Conservation (phyloP, 345 rosid genomes). For the Iberis pinnata region DNA sequence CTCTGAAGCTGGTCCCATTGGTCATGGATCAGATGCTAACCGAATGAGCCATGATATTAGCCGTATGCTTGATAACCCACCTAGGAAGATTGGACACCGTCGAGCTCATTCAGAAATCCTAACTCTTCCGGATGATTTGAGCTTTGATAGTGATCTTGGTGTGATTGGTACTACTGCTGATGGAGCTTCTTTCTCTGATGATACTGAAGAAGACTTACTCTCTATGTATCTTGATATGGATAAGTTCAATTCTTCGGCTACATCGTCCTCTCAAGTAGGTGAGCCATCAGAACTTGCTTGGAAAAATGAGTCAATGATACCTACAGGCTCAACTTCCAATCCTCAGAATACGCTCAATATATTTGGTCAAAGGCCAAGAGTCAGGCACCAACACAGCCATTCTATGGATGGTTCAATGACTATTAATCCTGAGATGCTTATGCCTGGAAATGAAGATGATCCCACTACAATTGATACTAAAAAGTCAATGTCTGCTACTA, state of each 20-base stretch:
- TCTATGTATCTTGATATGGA: slow-evolving; percentile 89
- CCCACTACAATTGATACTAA: slow-evolving; percentile 45
- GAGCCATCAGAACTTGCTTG: slow-evolving; percentile 37
- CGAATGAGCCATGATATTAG: slow-evolving; percentile 68
- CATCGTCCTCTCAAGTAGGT: slow-evolving; percentile 55
- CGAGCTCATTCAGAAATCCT: slow-evolving; percentile 94
- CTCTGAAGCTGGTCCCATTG: slow-evolving; percentile 36
- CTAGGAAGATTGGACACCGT: slow-evolving; percentile 80
- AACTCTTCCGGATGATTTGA: slow-evolving; percentile 82
- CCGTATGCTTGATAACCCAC: slow-evolving; percentile 81
- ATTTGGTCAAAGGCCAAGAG: slow-evolving; percentile 62
- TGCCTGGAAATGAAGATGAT: slow-evolving; percentile 56
- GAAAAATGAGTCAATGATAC: slow-evolving; percentile 5
- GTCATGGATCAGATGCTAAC: slow-evolving; percentile 47
- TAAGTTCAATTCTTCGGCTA: slow-evolving; percentile 67
- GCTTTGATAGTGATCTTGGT: slow-evolving; percentile 83
- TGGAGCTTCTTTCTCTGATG: slow-evolving; percentile 76
- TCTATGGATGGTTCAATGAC: slow-evolving; percentile 84
- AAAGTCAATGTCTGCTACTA: slow-evolving; percentile 82
- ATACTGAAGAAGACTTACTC: slow-evolving; percentile 73
- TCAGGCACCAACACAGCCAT: slow-evolving; percentile 89
- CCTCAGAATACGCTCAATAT: slow-evolving; percentile 31
- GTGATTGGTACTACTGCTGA: slow-evolving; percentile 50
- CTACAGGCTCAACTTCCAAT: slow-evolving; percentile 14
- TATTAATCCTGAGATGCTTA: slow-evolving; percentile 65